A percentile compares a stretch with the other conserved stretches of the same genome.
Evolutionary conservation across 768 basidiomycete species (phyloP).

Genomic region (Chiua virens): DNA sequence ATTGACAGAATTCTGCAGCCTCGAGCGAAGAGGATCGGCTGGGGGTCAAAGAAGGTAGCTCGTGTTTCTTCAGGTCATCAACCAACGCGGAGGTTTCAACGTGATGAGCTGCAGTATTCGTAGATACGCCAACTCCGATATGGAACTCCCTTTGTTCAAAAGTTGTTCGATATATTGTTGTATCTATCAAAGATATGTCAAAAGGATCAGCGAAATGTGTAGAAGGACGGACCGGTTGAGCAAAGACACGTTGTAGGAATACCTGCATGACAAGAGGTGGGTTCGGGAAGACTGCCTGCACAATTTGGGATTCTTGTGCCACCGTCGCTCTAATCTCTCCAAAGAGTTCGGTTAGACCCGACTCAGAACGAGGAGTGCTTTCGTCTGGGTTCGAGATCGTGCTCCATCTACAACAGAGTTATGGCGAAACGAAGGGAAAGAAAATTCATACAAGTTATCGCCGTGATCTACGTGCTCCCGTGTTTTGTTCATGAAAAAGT

Average conservation of each 20-base stretch:
- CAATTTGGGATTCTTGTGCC: conserved; percentile 94
- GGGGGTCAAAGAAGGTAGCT: conserved; percentile 67
- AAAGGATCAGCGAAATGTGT: background rate
- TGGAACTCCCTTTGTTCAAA: conserved; percentile 66
- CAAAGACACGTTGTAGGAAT: conserved; percentile 95
- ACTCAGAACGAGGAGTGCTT: conserved; percentile 73
- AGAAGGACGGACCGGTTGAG: conserved; percentile 74
- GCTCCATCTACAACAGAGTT: conserved; percentile 63
- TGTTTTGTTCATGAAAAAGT: conserved; percentile 97
- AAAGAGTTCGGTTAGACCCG: conserved; percentile 77
- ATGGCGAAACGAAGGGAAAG: conserved; percentile 17
- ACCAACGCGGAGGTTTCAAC: conserved; percentile 74
- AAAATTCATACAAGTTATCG: conserved; percentile 52
- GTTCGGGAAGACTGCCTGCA: conserved; percentile 97
- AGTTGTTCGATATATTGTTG: conserved; percentile 95
- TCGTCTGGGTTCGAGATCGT: conserved; percentile 77
- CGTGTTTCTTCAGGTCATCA: conserved; percentile 90
- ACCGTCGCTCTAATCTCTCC: conserved; percentile 88
- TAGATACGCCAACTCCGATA: conserved; percentile 88
- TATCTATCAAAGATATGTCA: conserved; percentile 53
- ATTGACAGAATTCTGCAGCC: conserved; percentile 57
- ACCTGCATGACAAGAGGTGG: conserved; percentile 97
- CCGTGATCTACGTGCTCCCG: conserved; percentile 58
- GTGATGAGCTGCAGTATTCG: conserved; percentile 90
- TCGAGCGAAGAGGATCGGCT: conserved; percentile 60